A percentile compares a stretch with the other conserved stretches of the same genome.
phyloP scores from a whole-genome alignment of 768 basidiomycete genomes.

The Artomyces pyxidatus region DNA sequence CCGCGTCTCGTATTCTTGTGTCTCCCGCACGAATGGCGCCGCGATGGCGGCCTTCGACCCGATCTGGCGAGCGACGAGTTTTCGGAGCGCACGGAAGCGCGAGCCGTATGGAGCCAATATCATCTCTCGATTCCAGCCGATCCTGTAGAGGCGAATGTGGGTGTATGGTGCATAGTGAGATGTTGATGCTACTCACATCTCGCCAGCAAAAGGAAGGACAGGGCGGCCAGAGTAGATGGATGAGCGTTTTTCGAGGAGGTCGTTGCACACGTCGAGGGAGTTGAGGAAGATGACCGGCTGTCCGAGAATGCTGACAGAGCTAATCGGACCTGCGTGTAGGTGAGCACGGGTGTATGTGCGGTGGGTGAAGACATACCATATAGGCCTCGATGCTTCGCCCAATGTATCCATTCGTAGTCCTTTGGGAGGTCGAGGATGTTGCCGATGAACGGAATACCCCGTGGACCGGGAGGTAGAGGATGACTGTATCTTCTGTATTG shows the following conservation, averaged over 20 bases:
- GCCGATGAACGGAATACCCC: conserved; percentile 6
- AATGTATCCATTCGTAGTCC: conserved; percentile 4
- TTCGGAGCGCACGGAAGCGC: conserved; percentile 7
- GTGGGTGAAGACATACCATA: not conserved
- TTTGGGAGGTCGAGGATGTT: conserved; percentile 4
- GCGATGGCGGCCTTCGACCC: conserved; percentile 1
- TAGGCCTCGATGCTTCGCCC: conserved; percentile 5
- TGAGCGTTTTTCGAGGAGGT: conserved; percentile 9
- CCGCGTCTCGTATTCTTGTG: conserved; percentile 3
- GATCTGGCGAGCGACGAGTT: conserved; percentile 7
- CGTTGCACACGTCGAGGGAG: conserved; percentile 6
- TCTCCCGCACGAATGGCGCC: not conserved
- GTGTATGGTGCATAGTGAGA: not conserved
- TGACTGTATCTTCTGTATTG: no score
- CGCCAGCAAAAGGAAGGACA: conserved; percentile 4
- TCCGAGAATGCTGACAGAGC: conserved; percentile 4
- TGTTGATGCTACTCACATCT: not conserved
- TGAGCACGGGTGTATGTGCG: not conserved
- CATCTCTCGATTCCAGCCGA: conserved; percentile 8
- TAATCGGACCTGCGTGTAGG: conserved; percentile 2
- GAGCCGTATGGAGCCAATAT: conserved; percentile 4
- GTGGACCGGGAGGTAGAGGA: conserved; percentile 9
- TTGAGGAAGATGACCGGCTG: conserved; percentile 7
- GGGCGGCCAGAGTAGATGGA: conserved; percentile 6
- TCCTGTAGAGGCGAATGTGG: not conserved